phyloP scores from a whole-genome alignment of 371 early-diverging fungal species.

The Syncephalastrum contaminatum region DNA sequence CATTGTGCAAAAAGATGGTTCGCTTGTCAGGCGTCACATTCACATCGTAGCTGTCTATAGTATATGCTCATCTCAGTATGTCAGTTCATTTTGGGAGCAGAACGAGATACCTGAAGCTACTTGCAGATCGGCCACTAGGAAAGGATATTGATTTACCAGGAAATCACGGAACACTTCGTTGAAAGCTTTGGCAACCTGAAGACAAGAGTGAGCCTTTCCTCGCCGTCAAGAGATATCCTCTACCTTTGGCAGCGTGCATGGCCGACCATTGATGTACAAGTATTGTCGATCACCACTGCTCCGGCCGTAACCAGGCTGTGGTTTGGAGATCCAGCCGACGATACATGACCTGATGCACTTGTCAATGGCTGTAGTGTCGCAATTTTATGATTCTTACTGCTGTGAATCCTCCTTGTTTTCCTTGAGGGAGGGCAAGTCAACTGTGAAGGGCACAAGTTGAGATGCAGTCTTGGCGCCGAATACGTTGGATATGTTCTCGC shows the following conservation, averaged over 20 bases:
- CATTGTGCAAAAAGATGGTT: constrained; percentile 81
- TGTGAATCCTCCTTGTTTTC: constrained; percentile 6
- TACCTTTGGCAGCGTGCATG: constrained; percentile 81
- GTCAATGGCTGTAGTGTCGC: not conserved
- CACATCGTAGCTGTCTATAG: constrained; percentile 67
- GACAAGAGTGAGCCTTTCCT: not conserved
- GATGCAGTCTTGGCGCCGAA: constrained; percentile 69
- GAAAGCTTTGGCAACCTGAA: constrained; percentile 52
- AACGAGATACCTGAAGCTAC: constrained; percentile 51
- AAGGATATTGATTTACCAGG: constrained; percentile 76
- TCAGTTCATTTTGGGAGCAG: not conserved
- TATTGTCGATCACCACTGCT: constrained; percentile 84
- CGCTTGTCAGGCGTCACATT: constrained; percentile 97
- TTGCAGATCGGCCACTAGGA: constrained; percentile 71
- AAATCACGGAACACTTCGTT: constrained; percentile 80
- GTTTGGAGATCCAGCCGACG: constrained; percentile 66
- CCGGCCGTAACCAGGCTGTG: constrained; percentile 68
- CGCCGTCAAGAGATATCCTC: not conserved
- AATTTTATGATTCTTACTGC: constrained; percentile 5
- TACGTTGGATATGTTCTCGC: constrained; percentile 73
- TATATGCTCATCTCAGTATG: not conserved
- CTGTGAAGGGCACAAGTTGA: constrained; percentile 53
- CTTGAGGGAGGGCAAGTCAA: constrained; percentile 23
- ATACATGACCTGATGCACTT: constrained; percentile 13
- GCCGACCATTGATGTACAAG: constrained; percentile 85